Percentiles rank a stretch among this genome's conserved stretches.
These are phyloP conservation scores for Eudorina sp. DNA, from an alignment of 139 green algal species.

Conservation along the genomic window DNA sequence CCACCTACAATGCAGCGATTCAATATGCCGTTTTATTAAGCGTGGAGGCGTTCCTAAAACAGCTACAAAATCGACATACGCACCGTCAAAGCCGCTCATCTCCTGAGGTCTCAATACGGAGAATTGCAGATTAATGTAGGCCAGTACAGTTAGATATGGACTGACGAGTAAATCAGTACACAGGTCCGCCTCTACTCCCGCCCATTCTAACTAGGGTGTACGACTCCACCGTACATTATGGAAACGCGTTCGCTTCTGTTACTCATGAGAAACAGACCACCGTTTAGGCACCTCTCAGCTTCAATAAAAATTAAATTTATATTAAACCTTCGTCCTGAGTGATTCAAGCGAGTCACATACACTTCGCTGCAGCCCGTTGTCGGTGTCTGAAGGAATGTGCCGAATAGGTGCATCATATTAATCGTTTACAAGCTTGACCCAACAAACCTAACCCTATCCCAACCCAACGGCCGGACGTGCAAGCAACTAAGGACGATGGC, in stretches of 20 bases:
- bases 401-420: background rate
- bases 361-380: background rate
- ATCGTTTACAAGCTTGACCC: no score
- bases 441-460: no score
- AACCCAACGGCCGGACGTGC: no score
- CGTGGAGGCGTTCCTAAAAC: background rate
- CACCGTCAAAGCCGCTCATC: constrained; percentile 52
- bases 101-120: background rate
- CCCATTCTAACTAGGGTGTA: background rate
- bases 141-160: background rate
- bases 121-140: background rate
- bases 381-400: background rate
- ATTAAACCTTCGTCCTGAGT: background rate
- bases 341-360: background rate
- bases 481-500: background rate
- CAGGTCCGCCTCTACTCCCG: background rate
- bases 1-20: constrained; percentile 23
- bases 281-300: no score
- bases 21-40: background rate
- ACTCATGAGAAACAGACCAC: background rate
- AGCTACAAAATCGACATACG: background rate
- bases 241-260: background rate
- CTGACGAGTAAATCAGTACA: background rate
- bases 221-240: background rate
- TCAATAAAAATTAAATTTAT: no score